Evolutionary conservation across 352 stramenopile species (phyloP), one percentile per base, ranked within the genome.

Genomic region (Globisporangium splendens): DNA sequence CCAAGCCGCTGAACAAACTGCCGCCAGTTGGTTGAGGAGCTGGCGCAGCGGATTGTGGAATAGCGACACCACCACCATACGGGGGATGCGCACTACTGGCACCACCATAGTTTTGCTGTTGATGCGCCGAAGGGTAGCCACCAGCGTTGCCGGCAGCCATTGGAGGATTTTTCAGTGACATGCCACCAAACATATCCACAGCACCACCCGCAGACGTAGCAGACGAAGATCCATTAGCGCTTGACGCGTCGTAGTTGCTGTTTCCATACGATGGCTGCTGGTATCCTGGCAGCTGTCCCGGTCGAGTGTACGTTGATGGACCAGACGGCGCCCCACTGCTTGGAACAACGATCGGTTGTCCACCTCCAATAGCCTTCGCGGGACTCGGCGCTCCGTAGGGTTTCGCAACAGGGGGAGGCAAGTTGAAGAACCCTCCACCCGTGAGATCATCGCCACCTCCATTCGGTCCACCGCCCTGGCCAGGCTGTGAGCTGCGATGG

Each of bases 351-450:
- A 52, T 54, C n/a, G 50, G 59, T 14, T 31, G 24, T 3, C 42
- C 48, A 8, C 42, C 48, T 11, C 48, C 39, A 33, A 57, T 61
- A 1, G 39, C 28, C 8, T 44, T 49, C 3, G 56, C 52, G 6
- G 56, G 57, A 48, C 50, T 64, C 39, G 49, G 41, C 8, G 49
- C 46, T 11, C 57, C 65, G 24, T 75, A 70, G 15, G 69, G 71
- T 57, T 90, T 89, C 13, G 68, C 52, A 10, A 86, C 70, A 12
- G 81, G 72, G n/a, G 81, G 83, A 20, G 85, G 85, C 11, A 95
- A 63, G 50, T 95, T 95, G 64, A 94, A 95, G 78, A 92, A 92
- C 39, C 85, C 85, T 28, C 85, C 85, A 28, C 83, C 85, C 8
- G 65, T 62, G 8, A 66, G 75, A 21, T 75, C 66, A 15, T 84